Evolutionary conservation across 2,329 filamentous ascomycete species (phyloP).

Genomic region (Aureobasidium uvarum): DNA sequence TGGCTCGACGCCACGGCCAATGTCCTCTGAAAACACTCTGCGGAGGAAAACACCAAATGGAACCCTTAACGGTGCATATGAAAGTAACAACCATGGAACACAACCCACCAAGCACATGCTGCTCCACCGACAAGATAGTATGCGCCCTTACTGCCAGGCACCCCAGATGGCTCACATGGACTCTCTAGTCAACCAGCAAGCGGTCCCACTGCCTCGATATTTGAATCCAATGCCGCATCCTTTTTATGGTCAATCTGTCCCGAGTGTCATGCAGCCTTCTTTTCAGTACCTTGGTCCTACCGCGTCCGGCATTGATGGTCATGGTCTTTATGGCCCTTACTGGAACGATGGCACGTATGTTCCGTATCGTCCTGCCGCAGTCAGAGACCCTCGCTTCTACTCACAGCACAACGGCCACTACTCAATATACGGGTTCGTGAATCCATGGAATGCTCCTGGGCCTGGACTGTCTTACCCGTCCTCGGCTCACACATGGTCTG

Average conservation of each 20-base stretch:
- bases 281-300: slow-evolving; percentile 60
- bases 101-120: slow-evolving; percentile 73
- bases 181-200: slow-evolving; percentile 60
- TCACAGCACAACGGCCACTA: slow-evolving; percentile 32
- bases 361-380: slow-evolving; percentile 59
- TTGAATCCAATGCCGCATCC: slow-evolving; percentile 27
- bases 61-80: slow-evolving; percentile 88
- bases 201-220: slow-evolving; percentile 32
- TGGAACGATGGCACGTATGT: slow-evolving; percentile 63
- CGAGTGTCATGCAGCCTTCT: slow-evolving; percentile 59
- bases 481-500: slow-evolving; percentile 12
- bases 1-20: not conserved
- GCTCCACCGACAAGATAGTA: slow-evolving; percentile 50
- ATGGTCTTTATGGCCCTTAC: slow-evolving; percentile 60
- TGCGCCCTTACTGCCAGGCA: slow-evolving; percentile 1
- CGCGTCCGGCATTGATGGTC: slow-evolving; percentile 55
- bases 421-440: not conserved
- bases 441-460: not conserved
- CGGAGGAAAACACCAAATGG: slow-evolving; percentile 91
- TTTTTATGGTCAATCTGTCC: slow-evolving; percentile 49
- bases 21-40: slow-evolving; percentile 66
- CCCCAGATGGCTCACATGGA: slow-evolving; percentile 54
- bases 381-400: slow-evolving; percentile 53
- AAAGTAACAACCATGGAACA: slow-evolving; percentile 59
- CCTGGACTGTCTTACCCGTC: slow-evolving; percentile 10